These are phyloP conservation scores for Iris pallida DNA, from an alignment of 116 monocot species.

Conservation along the genomic window DNA sequence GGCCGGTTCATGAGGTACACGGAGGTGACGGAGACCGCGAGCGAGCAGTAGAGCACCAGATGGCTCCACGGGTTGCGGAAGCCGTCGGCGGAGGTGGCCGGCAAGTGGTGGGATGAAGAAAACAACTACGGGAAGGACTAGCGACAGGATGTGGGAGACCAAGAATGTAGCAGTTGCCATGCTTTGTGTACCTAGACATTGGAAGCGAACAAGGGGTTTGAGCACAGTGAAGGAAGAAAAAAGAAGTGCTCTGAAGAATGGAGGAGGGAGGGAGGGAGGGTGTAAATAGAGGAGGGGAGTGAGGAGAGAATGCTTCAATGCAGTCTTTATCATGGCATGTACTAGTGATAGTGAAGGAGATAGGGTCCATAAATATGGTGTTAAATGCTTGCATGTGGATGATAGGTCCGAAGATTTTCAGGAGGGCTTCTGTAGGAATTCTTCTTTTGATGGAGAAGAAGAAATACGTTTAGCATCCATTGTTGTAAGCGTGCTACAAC, in stretches of 20 bases:
- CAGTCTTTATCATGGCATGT: too few relatives aligned
- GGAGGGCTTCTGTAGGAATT: too few relatives aligned
- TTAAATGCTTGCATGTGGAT: slow-evolving; percentile 10
- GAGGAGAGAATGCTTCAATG: too few relatives aligned
- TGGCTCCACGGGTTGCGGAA: not conserved
- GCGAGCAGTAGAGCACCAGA: slow-evolving; percentile 10
- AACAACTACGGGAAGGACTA: slow-evolving; percentile 10
- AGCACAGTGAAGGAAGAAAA: not conserved
- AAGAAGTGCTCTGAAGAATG: not conserved
- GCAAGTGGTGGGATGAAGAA: slow-evolving; percentile 1
- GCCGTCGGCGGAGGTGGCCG: not conserved
- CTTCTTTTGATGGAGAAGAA: not conserved
- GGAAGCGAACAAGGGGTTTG: not conserved
- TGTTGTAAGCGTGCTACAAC: too few relatives aligned
- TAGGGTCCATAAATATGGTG: slow-evolving; percentile 10
- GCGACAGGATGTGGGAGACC: not conserved
- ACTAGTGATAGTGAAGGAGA: not conserved
- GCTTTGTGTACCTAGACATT: slow-evolving; percentile 9
- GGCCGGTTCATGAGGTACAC: slow-evolving; percentile 10
- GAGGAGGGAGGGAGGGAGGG: not conserved
- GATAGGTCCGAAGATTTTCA: not conserved
- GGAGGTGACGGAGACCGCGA: slow-evolving; percentile 1
- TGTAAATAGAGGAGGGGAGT: not conserved
- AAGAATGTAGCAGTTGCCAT: not conserved
- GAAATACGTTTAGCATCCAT: too few relatives aligned